These are phyloP conservation scores for Lepidium sativum DNA, from an alignment of 345 rosid species.

Conservation along the genomic window DNA sequence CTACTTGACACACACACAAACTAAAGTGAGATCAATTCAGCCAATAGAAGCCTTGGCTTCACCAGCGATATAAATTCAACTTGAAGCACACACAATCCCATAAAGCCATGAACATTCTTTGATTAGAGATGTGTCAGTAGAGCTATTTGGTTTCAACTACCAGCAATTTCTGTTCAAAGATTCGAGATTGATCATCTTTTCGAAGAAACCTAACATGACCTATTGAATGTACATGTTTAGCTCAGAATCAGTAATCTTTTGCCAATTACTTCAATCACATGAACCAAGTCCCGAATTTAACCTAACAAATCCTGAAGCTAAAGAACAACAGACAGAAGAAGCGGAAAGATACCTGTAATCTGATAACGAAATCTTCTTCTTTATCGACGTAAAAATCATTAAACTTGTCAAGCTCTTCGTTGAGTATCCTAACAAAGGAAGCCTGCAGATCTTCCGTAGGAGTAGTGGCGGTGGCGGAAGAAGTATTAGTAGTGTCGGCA, in stretches of 20 bases:
- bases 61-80: not conserved
- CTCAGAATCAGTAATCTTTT: not conserved
- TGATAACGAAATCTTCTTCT: constrained; percentile 84
- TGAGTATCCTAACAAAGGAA: constrained; percentile 68
- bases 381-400: constrained; percentile 86
- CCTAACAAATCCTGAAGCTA: not conserved
- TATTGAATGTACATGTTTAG: not conserved
- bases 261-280: not conserved
- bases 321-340: not conserved
- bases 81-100: not conserved
- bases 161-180: not conserved
- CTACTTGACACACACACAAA: not conserved
- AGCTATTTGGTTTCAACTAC: not conserved
- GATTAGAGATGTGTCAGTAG: not conserved
- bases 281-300: not conserved
- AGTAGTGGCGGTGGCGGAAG: not conserved
- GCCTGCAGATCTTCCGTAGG: constrained; percentile 38
- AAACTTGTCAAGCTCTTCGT: constrained; percentile 87
- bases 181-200: not conserved
- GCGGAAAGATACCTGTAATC: too few species aligned
- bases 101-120: not conserved
- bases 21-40: not conserved
- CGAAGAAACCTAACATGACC: not conserved
- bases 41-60: not conserved
- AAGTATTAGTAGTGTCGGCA: constrained; percentile 18